These are phyloP conservation scores for Colletotrichum tofieldiae DNA, from an alignment of 2,329 filamentous ascomycete species.

Conservation along the genomic window DNA sequence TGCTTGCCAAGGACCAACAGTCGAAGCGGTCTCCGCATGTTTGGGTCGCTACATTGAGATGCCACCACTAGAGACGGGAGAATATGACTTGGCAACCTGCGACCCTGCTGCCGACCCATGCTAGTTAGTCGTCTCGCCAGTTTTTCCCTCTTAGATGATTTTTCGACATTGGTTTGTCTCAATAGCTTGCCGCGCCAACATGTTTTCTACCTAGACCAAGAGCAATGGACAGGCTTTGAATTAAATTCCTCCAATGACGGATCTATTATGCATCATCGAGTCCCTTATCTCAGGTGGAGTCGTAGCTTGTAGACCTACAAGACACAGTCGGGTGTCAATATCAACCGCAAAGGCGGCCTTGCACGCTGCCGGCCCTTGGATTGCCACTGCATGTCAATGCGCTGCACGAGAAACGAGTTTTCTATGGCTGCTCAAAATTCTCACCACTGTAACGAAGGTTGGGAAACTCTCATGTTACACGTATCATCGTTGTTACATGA, in stretches of 20 bases:
- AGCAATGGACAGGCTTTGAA: background rate
- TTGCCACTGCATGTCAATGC: background rate
- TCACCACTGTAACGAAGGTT: too few species aligned
- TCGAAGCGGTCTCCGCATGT: background rate
- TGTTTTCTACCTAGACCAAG: background rate
- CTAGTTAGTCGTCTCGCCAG: background rate
- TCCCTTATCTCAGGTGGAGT: too few species aligned
- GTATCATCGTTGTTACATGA: too few species aligned
- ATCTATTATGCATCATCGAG: background rate
- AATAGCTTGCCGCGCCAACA: background rate
- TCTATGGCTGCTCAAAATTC: too few species aligned
- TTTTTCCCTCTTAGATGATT: background rate
- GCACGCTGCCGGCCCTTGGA: background rate
- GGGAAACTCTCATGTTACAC: too few species aligned
- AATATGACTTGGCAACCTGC: slow-evolving; percentile 8
- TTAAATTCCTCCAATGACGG: slow-evolving; percentile 3
- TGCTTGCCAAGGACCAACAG: slow-evolving; percentile 24
- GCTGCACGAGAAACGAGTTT: too few species aligned
- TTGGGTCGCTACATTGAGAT: slow-evolving; percentile 8
- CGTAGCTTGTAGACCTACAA: background rate
- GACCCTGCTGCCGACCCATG: background rate
- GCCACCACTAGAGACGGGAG: slow-evolving; percentile 24
- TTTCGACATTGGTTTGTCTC: background rate
- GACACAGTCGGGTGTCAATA: background rate
- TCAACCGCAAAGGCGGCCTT: background rate